Conservation (phyloP, 106 monocot genomes). For the Xerophyta viscosa region DNA sequence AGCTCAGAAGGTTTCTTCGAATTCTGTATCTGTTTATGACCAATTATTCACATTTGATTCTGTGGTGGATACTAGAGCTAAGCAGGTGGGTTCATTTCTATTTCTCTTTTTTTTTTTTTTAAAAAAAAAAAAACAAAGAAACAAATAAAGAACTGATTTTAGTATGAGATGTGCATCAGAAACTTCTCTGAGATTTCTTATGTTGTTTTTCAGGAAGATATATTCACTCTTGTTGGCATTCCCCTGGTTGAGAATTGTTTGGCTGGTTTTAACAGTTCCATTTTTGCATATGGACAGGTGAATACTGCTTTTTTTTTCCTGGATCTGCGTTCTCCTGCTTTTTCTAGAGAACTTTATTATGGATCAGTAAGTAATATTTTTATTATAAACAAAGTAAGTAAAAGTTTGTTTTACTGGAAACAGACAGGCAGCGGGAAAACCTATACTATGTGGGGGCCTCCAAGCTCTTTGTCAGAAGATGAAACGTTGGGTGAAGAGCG, state of each 20-base stretch:
- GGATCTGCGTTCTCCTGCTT: background rate
- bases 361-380: background rate
- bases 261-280: conserved; percentile 95
- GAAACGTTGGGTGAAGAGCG: conserved; percentile 30
- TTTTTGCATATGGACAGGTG: conserved; percentile 99
- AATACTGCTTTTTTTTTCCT: background rate
- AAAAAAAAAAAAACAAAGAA: too few species aligned
- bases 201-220: conserved; percentile 47
- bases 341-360: background rate
- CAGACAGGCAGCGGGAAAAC: conserved; percentile 99
- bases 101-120: background rate
- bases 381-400: too few species aligned
- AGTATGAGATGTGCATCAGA: background rate
- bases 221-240: conserved; percentile 77
- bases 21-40: conserved; percentile 63
- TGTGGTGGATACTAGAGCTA: conserved; percentile 57
- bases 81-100: conserved; percentile 39
- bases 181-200: background rate
- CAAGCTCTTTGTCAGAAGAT: conserved; percentile 47
- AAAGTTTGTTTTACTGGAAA: background rate
- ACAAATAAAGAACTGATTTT: background rate
- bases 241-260: conserved; percentile 97
- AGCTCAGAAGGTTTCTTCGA: conserved; percentile 50
- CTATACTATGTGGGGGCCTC: conserved; percentile 98
- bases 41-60: conserved; percentile 92